These are phyloP conservation scores for Dissophora globulifera DNA, from an alignment of 192 early-diverging fungal species.

Conservation along the genomic window DNA sequence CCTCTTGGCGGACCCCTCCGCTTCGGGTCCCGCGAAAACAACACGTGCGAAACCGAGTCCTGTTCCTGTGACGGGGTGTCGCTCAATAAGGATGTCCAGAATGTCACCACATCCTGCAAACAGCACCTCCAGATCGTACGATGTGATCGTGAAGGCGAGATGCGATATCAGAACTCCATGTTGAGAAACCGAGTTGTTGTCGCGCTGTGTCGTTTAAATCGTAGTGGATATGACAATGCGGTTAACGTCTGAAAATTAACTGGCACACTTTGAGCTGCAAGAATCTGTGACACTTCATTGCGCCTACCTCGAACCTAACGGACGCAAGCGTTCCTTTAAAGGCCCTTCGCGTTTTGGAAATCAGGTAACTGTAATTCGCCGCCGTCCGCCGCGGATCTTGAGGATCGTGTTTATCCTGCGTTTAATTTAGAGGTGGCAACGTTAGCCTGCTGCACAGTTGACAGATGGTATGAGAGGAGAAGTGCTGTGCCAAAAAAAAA, in stretches of 20 bases:
- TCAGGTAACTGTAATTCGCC: constrained; percentile 46
- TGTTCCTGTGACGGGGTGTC: constrained; percentile 57
- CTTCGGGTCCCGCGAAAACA: constrained; percentile 54
- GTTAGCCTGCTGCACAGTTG: background rate
- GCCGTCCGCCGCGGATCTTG: constrained; percentile 46
- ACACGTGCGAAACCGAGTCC: constrained; percentile 62
- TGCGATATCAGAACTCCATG: constrained; percentile 49
- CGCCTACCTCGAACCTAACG: constrained; percentile 40
- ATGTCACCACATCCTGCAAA: constrained; percentile 65
- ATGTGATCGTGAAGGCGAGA: constrained; percentile 34
- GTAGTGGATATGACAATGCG: no score
- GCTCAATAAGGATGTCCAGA: constrained; percentile 59
- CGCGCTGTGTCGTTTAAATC: constrained; percentile 28
- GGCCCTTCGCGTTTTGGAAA: constrained; percentile 41
- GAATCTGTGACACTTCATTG: no score
- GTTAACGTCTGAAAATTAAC: no score
- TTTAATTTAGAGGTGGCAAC: background rate
- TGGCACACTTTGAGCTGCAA: no score
- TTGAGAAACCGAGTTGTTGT: constrained; percentile 36
- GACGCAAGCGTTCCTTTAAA: constrained; percentile 41
- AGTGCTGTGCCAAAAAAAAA: no score
- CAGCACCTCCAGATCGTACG: constrained; percentile 41
- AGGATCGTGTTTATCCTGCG: constrained; percentile 39
- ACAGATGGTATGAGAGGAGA: no score
- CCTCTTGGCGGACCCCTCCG: constrained; percentile 52